These are phyloP conservation scores for Teunomyces cretensis DNA, from an alignment of 805 yeast species.

Conservation along the genomic window DNA sequence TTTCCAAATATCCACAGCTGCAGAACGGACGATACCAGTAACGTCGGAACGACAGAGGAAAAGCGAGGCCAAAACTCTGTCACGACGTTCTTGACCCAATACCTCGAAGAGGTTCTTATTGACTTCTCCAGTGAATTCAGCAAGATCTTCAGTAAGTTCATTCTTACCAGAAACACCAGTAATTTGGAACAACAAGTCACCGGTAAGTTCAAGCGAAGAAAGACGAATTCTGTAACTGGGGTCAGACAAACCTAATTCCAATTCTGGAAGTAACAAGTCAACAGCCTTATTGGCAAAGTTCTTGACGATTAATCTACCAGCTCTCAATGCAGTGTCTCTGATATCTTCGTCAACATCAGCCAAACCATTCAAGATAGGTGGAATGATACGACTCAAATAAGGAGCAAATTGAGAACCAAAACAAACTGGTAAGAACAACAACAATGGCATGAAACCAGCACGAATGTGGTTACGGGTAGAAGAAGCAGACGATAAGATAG, in stretches of 20 bases:
- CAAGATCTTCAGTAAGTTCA: slow-evolving; percentile 60
- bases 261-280: slow-evolving; percentile 88
- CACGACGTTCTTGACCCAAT: slow-evolving; percentile 86
- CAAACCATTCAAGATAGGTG: slow-evolving; percentile 87
- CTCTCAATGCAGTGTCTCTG: slow-evolving; percentile 84
- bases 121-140: slow-evolving; percentile 49
- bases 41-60: slow-evolving; percentile 94
- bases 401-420: slow-evolving; percentile 92
- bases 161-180: slow-evolving; percentile 83
- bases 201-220: slow-evolving; percentile 92
- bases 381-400: slow-evolving; percentile 78
- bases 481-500: slow-evolving; percentile 68
- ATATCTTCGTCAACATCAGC: slow-evolving; percentile 88
- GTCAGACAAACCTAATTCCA: slow-evolving; percentile 86
- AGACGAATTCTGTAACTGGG: slow-evolving; percentile 81
- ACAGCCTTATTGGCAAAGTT: slow-evolving; percentile 92
- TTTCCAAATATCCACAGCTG: slow-evolving; percentile 95
- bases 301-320: slow-evolving; percentile 88
- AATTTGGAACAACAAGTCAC: slow-evolving; percentile 90
- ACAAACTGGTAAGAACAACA: slow-evolving; percentile 89
- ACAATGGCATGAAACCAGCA: slow-evolving; percentile 88
- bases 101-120: slow-evolving; percentile 67
- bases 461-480: slow-evolving; percentile 70
- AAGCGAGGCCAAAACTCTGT: slow-evolving; percentile 77
- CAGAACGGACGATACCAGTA: slow-evolving; percentile 80